Evolutionary conservation across 2,329 filamentous ascomycete genomes (phyloP).

Genomic region (Metarhizium sp.): DNA sequence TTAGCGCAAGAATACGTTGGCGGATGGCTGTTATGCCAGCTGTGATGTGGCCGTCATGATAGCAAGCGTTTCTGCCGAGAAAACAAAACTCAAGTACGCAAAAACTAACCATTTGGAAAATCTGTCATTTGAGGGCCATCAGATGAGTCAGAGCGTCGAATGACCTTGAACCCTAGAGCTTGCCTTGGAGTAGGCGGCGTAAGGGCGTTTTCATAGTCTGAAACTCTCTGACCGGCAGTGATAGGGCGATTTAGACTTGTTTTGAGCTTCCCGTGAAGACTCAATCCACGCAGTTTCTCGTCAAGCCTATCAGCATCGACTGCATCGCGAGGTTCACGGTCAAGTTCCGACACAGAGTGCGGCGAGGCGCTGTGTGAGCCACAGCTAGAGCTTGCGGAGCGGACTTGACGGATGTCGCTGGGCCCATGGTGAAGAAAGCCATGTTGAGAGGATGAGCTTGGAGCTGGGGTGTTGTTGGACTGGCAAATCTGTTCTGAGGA

Average conservation of each 20-base stretch:
- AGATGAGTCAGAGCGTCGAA: constrained; percentile 34
- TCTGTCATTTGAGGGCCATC: constrained; percentile 37
- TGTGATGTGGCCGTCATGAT: not conserved
- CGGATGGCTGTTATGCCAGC: not conserved
- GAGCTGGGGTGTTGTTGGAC: constrained; percentile 23
- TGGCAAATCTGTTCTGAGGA: constrained; percentile 33
- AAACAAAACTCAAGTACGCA: not conserved
- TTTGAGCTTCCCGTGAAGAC: constrained; percentile 19
- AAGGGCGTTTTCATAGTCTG: constrained; percentile 52
- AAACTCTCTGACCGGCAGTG: constrained; percentile 42
- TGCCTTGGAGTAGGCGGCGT: constrained; percentile 36
- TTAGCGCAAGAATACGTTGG: constrained; percentile 9
- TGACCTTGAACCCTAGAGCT: constrained; percentile 45
- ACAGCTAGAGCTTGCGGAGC: constrained; percentile 12
- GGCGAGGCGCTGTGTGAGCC: constrained; percentile 27
- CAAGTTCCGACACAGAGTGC: constrained; percentile 20
- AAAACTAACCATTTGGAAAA: constrained; percentile 71
- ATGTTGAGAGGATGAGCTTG: constrained; percentile 40
- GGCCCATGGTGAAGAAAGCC: constrained; percentile 40
- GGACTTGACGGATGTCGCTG: constrained; percentile 25
- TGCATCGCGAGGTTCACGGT: constrained; percentile 18
- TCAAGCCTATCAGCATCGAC: constrained; percentile 36
- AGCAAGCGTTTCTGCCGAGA: not conserved
- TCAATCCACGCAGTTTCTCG: constrained; percentile 45
- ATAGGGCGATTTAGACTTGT: constrained; percentile 18